Base-by-base conservation (phyloP, 2,329 filamentous ascomycete species). In the Magnaporthiopsis rhizophila region DNA sequence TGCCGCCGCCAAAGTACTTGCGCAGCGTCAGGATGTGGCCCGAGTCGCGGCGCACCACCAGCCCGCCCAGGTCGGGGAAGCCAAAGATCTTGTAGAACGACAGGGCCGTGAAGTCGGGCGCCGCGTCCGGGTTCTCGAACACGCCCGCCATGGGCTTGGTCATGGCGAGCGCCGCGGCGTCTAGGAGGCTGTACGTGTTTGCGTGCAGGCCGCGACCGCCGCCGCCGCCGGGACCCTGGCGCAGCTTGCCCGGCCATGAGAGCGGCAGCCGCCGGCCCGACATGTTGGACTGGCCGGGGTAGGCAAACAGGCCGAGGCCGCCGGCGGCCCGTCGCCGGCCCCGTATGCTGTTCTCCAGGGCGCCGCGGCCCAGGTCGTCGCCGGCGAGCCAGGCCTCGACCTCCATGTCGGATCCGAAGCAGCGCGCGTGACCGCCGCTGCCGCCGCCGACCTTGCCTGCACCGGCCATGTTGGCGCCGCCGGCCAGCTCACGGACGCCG, bases 261-360 rank as follows among this genome's bases (percentile, higher is more conserved):
- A 85, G 73, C 4, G 87, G 86, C 58, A 89, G 74, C 65, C 87
- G 80, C 26, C 84, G 79, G 9, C 88, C 88, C 58, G 85, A 53
- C 80, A 90, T 86, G 70, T 90, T 90, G 34, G 86, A 89, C 71
- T 90, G 88, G 0, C 84, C 87, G 3, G 88, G 86, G 71, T 86
- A 90, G 26, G 86, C 86, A 67, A 90, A 86, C 3, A 84, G 71
- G 1, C 78, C 77, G 12, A 79, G 72, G 11, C 72, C 69, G n/a
- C 68, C 30, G 18, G 68, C 7, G 68, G 64, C 30, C 32, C 65
- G n/a, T 24, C 56, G 62, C 30, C 36, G 36, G 53, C 62, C 62
- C 30, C 57, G 28, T 1, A 28, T 59, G 32, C n/a, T 56, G 45
- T 53, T 59, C 12, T n/a, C 34, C 18, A 24, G 4, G 38, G 11